These are phyloP conservation scores for Volvox carteri DNA, from an alignment of 163 green algal species.

Conservation along the genomic window DNA sequence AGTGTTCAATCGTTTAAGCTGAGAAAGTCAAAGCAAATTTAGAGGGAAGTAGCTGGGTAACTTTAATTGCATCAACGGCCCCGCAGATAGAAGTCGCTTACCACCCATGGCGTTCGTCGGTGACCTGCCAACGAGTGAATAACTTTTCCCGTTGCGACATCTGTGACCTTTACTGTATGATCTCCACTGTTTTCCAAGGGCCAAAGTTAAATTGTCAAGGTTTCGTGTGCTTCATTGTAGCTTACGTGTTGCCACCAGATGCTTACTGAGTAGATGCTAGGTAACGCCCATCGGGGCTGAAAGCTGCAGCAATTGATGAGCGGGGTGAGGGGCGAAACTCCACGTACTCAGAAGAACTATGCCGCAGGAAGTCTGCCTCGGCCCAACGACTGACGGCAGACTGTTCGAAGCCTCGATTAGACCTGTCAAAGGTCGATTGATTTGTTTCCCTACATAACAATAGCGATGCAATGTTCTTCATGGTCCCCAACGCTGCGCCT, in stretches of 20 bases:
- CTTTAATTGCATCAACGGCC: no score
- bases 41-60: no score
- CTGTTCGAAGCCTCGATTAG: not conserved
- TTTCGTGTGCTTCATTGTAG: not conserved
- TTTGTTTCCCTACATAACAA: conserved; percentile 16
- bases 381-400: conserved; percentile 65
- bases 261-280: conserved; percentile 93
- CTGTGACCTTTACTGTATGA: conserved; percentile 95
- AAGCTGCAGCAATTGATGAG: conserved; percentile 93
- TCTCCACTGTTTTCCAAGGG: conserved; percentile 79
- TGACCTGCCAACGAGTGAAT: conserved; percentile 85
- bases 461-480: conserved; percentile 29
- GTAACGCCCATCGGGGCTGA: conserved; percentile 85
- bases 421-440: not conserved
- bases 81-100: conserved; percentile 55
- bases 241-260: not conserved
- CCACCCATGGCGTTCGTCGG: conserved; percentile 94
- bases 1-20: no score
- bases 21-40: not conserved
- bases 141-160: conserved; percentile 73
- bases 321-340: conserved; percentile 83
- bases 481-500: conserved; percentile 1
- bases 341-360: conserved; percentile 82
- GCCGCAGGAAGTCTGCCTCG: conserved; percentile 83
- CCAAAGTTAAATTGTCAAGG: not conserved